Percentiles rank a stretch among this genome's conserved stretches.
These are phyloP conservation scores for Cladosporium sp. DNA, from an alignment of 2,329 filamentous ascomycete species.

Conservation along the genomic window DNA sequence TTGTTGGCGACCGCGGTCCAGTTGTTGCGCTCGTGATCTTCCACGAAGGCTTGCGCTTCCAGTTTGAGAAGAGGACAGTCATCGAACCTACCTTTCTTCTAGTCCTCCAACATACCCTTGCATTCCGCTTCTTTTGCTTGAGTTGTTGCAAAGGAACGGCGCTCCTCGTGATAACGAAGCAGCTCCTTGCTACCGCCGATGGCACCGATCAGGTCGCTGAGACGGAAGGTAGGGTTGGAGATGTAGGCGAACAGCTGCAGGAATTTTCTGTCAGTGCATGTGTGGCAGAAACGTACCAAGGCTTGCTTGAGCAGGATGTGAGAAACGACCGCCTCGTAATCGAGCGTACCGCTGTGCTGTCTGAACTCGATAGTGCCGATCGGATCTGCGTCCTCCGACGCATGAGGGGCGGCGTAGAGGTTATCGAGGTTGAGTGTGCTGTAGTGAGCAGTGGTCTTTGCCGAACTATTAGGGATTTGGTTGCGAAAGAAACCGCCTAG, in stretches of 20 bases:
- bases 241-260: slow-evolving; percentile 3
- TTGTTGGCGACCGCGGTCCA: background rate
- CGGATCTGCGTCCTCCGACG: background rate
- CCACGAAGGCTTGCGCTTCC: background rate
- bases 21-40: background rate
- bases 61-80: background rate
- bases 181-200: background rate
- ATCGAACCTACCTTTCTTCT: background rate
- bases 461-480: background rate
- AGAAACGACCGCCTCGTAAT: slow-evolving; percentile 26
- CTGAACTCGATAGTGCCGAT: slow-evolving; percentile 36
- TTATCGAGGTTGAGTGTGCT: slow-evolving; percentile 27
- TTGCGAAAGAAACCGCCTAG: slow-evolving; percentile 17
- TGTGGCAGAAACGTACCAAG: slow-evolving; percentile 17
- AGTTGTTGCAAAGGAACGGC: background rate
- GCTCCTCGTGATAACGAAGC: background rate
- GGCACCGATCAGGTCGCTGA: background rate
- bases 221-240: background rate
- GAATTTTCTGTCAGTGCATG: background rate
- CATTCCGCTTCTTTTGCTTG: background rate
- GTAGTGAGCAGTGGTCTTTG: slow-evolving; percentile 16
- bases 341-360: slow-evolving; percentile 33
- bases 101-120: background rate
- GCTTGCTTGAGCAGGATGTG: slow-evolving; percentile 27
- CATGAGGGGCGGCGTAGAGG: slow-evolving; percentile 7